Conservation (phyloP, 1,284 basidiomycete genomes). For the Meira nashicola region DNA sequence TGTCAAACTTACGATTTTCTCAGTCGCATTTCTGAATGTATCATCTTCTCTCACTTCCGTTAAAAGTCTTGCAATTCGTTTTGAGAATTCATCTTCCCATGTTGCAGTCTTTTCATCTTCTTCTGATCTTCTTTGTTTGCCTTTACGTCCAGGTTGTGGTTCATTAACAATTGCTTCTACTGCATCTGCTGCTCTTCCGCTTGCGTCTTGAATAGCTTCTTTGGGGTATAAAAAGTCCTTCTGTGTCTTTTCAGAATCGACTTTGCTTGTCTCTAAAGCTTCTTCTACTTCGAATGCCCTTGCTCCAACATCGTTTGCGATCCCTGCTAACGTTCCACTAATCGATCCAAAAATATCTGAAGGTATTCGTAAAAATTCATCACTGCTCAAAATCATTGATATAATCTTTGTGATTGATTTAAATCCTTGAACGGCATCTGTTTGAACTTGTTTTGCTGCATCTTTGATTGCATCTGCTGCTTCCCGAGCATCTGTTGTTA, state of each 20-base stretch:
- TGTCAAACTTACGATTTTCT: background rate
- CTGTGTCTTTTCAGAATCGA: background rate
- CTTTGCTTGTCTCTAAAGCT: background rate
- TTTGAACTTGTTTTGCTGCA: conserved; percentile 7
- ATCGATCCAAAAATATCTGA: conserved; percentile 1
- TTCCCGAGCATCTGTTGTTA: background rate
- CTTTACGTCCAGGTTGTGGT: background rate
- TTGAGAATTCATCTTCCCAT: conserved; percentile 2
- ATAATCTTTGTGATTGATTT: conserved; percentile 4
- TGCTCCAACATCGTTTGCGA: background rate
- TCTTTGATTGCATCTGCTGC: conserved; percentile 4
- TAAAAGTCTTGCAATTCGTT: conserved; percentile 1
- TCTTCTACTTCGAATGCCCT: conserved; percentile 3
- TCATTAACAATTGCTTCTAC: background rate
- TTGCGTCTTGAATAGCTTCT: conserved; percentile 1
- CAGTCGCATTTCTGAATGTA: background rate
- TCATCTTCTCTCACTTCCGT: background rate
- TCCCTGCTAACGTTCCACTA: background rate
- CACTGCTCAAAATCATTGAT: conserved; percentile 6
- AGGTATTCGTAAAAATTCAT: conserved; percentile 5
- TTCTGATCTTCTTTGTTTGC: background rate
- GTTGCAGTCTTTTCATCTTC: background rate
- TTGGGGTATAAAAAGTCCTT: conserved; percentile 9
- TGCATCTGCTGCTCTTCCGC: background rate
- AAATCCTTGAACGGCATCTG: background rate